Evolutionary conservation across 768 basidiomycete genomes (phyloP).

Genomic region (Lactarius deliciosus): DNA sequence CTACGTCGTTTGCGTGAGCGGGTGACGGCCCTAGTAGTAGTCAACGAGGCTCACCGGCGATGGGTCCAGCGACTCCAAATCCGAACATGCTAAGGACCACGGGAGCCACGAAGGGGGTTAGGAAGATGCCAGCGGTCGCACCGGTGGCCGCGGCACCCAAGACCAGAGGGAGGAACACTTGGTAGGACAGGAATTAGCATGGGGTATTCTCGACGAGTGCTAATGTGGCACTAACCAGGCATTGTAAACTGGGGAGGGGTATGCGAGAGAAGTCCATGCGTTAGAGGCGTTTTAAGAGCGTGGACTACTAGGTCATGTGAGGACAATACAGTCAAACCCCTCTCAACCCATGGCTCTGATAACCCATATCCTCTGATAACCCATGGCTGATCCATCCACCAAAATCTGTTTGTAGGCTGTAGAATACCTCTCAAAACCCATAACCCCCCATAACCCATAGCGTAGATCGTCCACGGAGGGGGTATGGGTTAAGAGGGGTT

Average conservation of each 20-base stretch:
- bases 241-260: not conserved
- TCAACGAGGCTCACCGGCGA: conserved; percentile 6
- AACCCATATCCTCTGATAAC: no score
- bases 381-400: no score
- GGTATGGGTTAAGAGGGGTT: no score
- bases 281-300: no score
- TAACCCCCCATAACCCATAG: no score
- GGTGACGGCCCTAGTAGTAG: not conserved
- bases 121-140: not conserved
- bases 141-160: not conserved
- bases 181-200: not conserved
- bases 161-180: not conserved
- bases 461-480: no score
- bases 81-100: not conserved
- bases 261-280: not conserved
- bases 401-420: no score
- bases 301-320: no score
- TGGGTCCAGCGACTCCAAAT: conserved; percentile 12
- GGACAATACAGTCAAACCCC: no score
- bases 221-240: conserved; percentile 3
- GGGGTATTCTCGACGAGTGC: not conserved
- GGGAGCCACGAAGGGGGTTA: conserved; percentile 6
- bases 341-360: no score
- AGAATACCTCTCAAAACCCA: no score
- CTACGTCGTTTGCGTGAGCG: not conserved